Percentiles rank a stretch among this genome's conserved stretches.
Conservation (phyloP, 1,139 yeast species). For the Kurtzmaniella quercitrusa region DNA sequence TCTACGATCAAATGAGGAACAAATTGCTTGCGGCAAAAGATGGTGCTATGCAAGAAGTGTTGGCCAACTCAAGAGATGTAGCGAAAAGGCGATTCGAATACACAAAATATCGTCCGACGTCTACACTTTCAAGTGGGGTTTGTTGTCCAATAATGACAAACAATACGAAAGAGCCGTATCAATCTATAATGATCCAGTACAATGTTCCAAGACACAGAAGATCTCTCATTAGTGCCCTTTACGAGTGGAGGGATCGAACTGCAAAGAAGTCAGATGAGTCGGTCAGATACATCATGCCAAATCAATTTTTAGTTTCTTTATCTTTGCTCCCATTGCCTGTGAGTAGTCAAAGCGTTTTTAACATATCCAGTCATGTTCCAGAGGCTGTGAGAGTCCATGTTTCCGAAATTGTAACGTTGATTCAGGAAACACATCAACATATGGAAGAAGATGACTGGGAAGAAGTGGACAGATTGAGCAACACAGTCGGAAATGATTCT, state of each 20-base stretch:
- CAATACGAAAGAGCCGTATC: conserved; percentile 53
- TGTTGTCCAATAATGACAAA: conserved; percentile 47
- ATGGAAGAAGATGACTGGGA: conserved; percentile 20
- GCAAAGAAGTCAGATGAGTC: conserved; percentile 86
- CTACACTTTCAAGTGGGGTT: conserved; percentile 24
- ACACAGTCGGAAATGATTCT: conserved; percentile 9
- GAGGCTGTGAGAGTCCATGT: conserved; percentile 58
- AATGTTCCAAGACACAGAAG: conserved; percentile 56
- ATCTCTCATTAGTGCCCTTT: conserved; percentile 57
- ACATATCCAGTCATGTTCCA: conserved; percentile 45
- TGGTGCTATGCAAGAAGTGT: conserved; percentile 40
- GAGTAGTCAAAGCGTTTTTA: conserved; percentile 53
- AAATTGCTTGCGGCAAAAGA: conserved; percentile 38
- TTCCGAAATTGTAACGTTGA: conserved; percentile 51
- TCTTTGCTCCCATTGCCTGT: conserved; percentile 54
- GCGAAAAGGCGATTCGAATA: conserved; percentile 82
- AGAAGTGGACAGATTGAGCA: conserved; percentile 24
- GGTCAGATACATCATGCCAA: conserved; percentile 77
- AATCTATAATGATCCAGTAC: conserved; percentile 57
- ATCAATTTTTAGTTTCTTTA: conserved; percentile 66
- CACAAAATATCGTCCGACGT: conserved; percentile 52
- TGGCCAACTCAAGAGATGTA: conserved; percentile 73
- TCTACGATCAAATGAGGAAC: conserved; percentile 72
- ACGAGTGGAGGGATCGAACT: conserved; percentile 74
- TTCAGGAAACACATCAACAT: conserved; percentile 32